Conservation (phyloP, 257 asterid genomes). For the Hygrophila difformis region DNA sequence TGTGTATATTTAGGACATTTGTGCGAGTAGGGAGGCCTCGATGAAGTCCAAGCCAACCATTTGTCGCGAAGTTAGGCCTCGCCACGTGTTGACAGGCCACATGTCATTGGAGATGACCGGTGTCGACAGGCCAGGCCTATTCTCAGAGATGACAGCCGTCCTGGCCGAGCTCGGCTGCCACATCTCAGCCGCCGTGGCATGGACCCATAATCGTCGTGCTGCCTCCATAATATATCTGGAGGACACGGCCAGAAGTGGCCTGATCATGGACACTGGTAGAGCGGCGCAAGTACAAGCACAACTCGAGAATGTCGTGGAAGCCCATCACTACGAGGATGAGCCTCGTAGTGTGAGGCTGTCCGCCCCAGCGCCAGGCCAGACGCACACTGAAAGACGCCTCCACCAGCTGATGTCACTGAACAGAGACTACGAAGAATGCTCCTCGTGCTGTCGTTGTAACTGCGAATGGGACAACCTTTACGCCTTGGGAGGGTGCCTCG, state of each 20-base stretch:
- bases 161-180: constrained; percentile 77
- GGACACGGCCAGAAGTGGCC: constrained; percentile 32
- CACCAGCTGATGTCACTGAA: constrained; percentile 88
- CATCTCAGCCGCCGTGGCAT: constrained; percentile 60
- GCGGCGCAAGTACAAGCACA: constrained; percentile 65
- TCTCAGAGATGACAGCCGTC: constrained; percentile 82
- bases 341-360: constrained; percentile 51
- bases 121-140: constrained; percentile 66
- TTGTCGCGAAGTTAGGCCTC: constrained; percentile 20
- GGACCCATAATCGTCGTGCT: constrained; percentile 75
- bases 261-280: constrained; percentile 33
- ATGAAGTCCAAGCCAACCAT: constrained; percentile 18
- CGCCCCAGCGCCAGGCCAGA: constrained; percentile 31
- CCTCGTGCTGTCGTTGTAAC: constrained; percentile 39
- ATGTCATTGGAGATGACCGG: constrained; percentile 83
- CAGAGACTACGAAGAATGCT: constrained; percentile 54
- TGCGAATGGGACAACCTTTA: constrained; percentile 31
- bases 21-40: constrained; percentile 35
- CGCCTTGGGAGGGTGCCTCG: constrained; percentile 14
- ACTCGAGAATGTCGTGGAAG: constrained; percentile 65
- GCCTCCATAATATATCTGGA: constrained; percentile 65
- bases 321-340: constrained; percentile 59
- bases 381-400: constrained; percentile 92
- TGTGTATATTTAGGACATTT: constrained; percentile 32
- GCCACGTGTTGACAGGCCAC: constrained; percentile 31